phyloP scores from a whole-genome alignment of 176 grass and related monocot genomes.

The Aegilops sharonensis region DNA sequence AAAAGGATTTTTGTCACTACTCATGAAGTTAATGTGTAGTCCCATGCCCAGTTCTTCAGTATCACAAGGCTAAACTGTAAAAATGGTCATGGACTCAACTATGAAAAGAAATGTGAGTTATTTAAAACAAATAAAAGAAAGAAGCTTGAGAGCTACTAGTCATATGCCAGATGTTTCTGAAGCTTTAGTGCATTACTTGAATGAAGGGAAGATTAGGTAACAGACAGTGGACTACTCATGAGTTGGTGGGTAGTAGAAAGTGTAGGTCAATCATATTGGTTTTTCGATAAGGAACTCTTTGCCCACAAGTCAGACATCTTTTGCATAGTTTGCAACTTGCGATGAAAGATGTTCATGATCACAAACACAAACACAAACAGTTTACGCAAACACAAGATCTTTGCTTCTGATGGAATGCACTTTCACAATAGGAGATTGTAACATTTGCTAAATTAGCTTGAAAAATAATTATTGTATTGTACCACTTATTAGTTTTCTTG shows the following conservation, averaged over 20 bases:
- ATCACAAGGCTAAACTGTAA: conserved; percentile 14
- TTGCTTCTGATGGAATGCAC: not conserved
- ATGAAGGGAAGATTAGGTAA: conserved; percentile 28
- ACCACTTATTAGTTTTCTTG: not conserved
- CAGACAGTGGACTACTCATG: conserved; percentile 32
- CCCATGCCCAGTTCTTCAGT: not conserved
- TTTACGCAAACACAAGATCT: not conserved
- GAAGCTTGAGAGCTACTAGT: conserved; percentile 22
- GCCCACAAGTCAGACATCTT: conserved; percentile 3
- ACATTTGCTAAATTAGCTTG: conserved; percentile 8
- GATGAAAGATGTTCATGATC: conserved; percentile 7
- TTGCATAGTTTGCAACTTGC: conserved; percentile 28
- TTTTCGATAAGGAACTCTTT: conserved; percentile 20
- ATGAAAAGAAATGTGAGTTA: conserved; percentile 14
- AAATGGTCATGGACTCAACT: not conserved
- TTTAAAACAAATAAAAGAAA: conserved; percentile 17
- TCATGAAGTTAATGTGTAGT: not conserved
- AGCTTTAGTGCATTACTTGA: conserved; percentile 13
- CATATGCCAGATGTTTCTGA: conserved; percentile 1
- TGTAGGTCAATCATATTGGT: conserved; percentile 24
- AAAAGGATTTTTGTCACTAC: conserved; percentile 12
- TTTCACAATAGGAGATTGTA: not conserved
- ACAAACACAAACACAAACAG: not conserved
- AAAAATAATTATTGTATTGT: not conserved
- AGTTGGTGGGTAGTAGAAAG: conserved; percentile 32